Percentiles rank a stretch among this genome's conserved stretches.
These are phyloP conservation scores for Podaxis mareebaensis DNA, from an alignment of 768 basidiomycete genomes.

Conservation along the genomic window DNA sequence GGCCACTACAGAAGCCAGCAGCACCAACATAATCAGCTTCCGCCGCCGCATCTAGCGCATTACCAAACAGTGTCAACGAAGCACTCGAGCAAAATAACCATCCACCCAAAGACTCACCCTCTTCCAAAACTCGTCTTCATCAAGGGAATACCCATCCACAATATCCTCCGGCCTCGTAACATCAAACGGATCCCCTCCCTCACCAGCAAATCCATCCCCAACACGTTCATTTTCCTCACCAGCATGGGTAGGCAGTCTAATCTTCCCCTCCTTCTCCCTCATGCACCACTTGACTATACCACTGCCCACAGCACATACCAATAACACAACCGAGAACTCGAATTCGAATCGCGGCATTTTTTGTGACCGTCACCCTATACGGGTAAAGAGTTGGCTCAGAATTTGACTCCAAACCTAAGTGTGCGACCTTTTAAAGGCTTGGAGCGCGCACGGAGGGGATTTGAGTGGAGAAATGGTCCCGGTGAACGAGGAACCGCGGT, in stretches of 20 bases:
- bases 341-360: constrained; percentile 60
- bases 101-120: constrained; percentile 35
- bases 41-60: constrained; percentile 52
- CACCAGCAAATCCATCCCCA: constrained; percentile 21
- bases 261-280: constrained; percentile 46
- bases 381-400: background rate
- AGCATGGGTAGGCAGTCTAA: constrained; percentile 26
- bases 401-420: background rate
- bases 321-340: constrained; percentile 50
- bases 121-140: constrained; percentile 32
- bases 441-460: background rate
- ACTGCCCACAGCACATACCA: constrained; percentile 44
- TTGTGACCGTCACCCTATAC: background rate
- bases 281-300: constrained; percentile 41
- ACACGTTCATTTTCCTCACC: background rate
- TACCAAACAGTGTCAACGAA: background rate
- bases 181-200: constrained; percentile 29
- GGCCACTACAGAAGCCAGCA: constrained; percentile 47
- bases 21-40: constrained; percentile 51
- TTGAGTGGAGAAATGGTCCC: background rate
- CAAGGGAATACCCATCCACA: constrained; percentile 32
- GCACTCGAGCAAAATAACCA: no score
- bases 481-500: constrained; percentile 2
- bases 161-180: constrained; percentile 72
- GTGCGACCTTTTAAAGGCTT: background rate